Conservation (phyloP, 2,329 filamentous ascomycete genomes). For the Xylaria sp. region DNA sequence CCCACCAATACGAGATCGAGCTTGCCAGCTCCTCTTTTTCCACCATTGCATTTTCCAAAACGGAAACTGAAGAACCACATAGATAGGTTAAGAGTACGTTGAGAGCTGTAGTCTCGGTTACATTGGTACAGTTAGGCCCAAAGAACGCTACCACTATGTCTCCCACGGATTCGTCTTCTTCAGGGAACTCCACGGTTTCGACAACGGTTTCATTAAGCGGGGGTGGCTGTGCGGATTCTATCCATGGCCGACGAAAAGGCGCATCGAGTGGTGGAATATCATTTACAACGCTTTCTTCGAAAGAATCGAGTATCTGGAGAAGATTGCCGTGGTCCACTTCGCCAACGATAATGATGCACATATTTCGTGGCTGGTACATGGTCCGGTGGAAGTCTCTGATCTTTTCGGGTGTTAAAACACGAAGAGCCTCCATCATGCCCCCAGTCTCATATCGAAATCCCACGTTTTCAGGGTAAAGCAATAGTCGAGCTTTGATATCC, state of each 20-base stretch:
- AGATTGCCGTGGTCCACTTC: conserved; percentile 87
- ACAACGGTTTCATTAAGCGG: conserved; percentile 76
- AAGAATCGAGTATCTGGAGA: conserved; percentile 82
- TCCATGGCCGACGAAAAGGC: conserved; percentile 88
- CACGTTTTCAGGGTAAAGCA: conserved; percentile 87
- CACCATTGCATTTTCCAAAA: conserved; percentile 91
- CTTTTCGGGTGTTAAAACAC: conserved; percentile 85
- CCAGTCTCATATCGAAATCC: conserved; percentile 99
- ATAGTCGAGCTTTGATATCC: conserved; percentile 80
- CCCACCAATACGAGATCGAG: conserved; percentile 81
- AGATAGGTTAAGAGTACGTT: conserved; percentile 87
- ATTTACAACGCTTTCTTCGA: conserved; percentile 86
- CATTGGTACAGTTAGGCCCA: conserved; percentile 82
- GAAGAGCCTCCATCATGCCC: conserved; percentile 91
- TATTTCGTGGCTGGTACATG: conserved; percentile 98
- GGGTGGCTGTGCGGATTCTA: conserved; percentile 84
- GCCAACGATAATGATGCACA: conserved; percentile 91
- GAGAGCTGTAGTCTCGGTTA: conserved; percentile 75
- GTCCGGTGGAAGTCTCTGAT: conserved; percentile 95
- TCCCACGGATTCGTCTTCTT: conserved; percentile 93
- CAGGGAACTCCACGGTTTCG: conserved; percentile 88
- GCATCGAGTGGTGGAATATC: conserved; percentile 80
- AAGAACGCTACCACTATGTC: conserved; percentile 89
- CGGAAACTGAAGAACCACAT: conserved; percentile 89
- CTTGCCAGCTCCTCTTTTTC: conserved; percentile 94